Evolutionary conservation across 2,329 filamentous ascomycete genomes (phyloP).

Genomic region (Neofusicoccum umdonicola): DNA sequence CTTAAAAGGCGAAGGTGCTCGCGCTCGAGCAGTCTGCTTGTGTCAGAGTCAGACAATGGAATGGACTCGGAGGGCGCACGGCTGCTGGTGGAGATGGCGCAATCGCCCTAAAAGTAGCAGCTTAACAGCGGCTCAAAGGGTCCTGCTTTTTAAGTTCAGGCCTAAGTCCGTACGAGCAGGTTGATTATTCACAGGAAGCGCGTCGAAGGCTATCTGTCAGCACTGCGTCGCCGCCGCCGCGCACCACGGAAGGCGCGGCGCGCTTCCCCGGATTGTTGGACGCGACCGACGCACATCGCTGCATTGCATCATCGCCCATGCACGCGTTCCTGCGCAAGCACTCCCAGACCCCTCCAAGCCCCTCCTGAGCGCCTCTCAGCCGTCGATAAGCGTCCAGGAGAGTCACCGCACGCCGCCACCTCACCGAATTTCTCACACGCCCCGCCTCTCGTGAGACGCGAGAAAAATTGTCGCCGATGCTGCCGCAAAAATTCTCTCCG

Average conservation of each 20-base stretch:
- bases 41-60: conserved; percentile 16
- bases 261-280: conserved; percentile 8
- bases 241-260: background rate
- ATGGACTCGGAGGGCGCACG: conserved; percentile 1
- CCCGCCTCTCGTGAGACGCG: conserved; percentile 12
- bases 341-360: background rate
- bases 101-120: conserved; percentile 10
- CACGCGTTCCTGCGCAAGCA: conserved; percentile 12
- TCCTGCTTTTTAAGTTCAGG: background rate
- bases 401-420: background rate
- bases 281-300: background rate
- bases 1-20: background rate
- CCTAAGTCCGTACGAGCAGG: background rate
- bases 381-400: background rate
- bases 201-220: conserved; percentile 4
- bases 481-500: background rate
- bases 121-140: conserved; percentile 4
- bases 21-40: conserved; percentile 4
- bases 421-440: conserved; percentile 2
- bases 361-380: conserved; percentile 6
- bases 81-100: conserved; percentile 11
- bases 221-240: background rate
- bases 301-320: conserved; percentile 13
- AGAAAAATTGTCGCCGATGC: background rate
- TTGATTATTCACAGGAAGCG: conserved; percentile 3